Evolutionary conservation across 768 basidiomycete species (phyloP).

Genomic region (Termitomyces sp.): DNA sequence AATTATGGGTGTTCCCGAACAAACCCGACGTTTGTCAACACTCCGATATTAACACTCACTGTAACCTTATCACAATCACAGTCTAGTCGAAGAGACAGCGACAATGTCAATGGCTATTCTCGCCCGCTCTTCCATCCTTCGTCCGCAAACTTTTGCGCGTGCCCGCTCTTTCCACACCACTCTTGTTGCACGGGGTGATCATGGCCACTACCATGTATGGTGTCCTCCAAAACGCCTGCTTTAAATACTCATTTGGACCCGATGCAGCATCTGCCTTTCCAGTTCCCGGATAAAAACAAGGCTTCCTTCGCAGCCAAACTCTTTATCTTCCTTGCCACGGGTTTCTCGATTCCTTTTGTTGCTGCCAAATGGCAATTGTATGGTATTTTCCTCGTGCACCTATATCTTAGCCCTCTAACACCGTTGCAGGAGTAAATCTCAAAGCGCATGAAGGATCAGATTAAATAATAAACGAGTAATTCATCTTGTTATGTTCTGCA

Average conservation of each 20-base stretch:
- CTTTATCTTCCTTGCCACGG: slow-evolving; percentile 39
- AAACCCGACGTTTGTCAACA: slow-evolving; percentile 5
- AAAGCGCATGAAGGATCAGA: slow-evolving; percentile 15
- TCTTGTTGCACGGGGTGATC: slow-evolving; percentile 38
- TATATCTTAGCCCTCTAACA: not conserved
- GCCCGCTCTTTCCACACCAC: slow-evolving; percentile 35
- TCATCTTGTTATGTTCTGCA: not conserved
- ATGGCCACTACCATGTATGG: slow-evolving; percentile 56
- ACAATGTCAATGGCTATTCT: slow-evolving; percentile 37
- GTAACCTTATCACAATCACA: not conserved
- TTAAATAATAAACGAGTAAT: not conserved
- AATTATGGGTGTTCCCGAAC: slow-evolving; percentile 8
- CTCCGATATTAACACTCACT: not conserved
- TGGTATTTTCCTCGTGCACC: slow-evolving; percentile 22
- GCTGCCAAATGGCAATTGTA: slow-evolving; percentile 64
- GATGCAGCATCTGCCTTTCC: slow-evolving; percentile 52
- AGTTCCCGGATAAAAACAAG: slow-evolving; percentile 47
- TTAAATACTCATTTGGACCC: slow-evolving; percentile 1
- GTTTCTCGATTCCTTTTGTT: slow-evolving; percentile 65
- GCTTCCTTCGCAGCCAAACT: slow-evolving; percentile 46
- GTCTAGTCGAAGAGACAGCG: too few relatives aligned
- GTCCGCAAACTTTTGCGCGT: slow-evolving; percentile 31
- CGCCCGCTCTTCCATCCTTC: slow-evolving; percentile 34
- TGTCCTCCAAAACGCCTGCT: slow-evolving; percentile 8
- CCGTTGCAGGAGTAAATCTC: slow-evolving; percentile 37